Evolutionary conservation across 352 stramenopile species (phyloP).

Genomic region (Phytophthora constricta): DNA sequence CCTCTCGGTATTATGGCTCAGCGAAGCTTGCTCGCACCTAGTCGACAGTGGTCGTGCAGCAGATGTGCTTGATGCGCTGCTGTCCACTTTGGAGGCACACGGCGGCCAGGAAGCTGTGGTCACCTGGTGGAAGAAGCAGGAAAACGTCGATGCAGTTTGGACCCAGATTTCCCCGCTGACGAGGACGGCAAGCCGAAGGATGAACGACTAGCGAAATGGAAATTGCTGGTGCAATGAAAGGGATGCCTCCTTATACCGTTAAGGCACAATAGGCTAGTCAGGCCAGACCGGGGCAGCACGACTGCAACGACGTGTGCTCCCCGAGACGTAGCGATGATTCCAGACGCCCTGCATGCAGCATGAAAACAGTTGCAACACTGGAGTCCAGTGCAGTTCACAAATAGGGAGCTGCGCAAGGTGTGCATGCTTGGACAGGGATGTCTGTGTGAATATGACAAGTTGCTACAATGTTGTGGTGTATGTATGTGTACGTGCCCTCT

Average conservation of each 20-base stretch:
- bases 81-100: conserved; percentile 39
- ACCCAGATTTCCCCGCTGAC: conserved; percentile 25
- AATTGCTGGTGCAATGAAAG: conserved; percentile 31
- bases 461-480: conserved; percentile 31
- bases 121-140: conserved; percentile 63
- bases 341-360: neutral
- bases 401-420: conserved; percentile 3
- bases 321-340: neutral
- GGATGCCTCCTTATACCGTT: neutral
- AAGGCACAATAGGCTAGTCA: too few relatives aligned
- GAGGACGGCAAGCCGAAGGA: conserved; percentile 26
- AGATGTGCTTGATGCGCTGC: conserved; percentile 58
- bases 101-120: conserved; percentile 46
- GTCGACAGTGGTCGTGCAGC: conserved; percentile 49
- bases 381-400: conserved; percentile 1
- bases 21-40: conserved; percentile 49
- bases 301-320: neutral
- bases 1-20: conserved; percentile 61
- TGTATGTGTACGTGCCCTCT: conserved; percentile 5
- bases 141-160: conserved; percentile 39
- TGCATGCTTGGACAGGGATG: conserved; percentile 13
- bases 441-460: conserved; percentile 36
- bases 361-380: neutral
- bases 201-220: conserved; percentile 42
- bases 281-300: neutral